A percentile compares a stretch with the other conserved stretches of the same genome.
Evolutionary conservation across 2,329 filamentous ascomycete genomes (phyloP).

Genomic region (Aspergillus arachidicola): DNA sequence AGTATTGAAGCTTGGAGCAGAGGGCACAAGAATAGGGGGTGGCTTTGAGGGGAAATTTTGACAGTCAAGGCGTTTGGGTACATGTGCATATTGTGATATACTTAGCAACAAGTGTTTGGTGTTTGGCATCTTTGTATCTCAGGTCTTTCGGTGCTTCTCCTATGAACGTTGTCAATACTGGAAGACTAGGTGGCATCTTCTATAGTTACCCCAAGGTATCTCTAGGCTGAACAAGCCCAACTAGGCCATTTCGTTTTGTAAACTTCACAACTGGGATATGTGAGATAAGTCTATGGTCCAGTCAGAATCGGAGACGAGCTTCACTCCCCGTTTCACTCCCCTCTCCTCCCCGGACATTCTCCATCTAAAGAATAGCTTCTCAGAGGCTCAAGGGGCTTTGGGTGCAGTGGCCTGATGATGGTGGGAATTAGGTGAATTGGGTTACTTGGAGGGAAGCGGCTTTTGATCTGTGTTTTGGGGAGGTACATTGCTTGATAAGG

Average conservation of each 20-base stretch:
- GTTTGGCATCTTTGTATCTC: conserved; percentile 1
- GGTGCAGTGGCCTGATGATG: too few relatives aligned
- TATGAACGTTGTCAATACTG: not conserved
- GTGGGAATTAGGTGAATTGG: too few relatives aligned
- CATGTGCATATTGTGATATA: conserved; percentile 6
- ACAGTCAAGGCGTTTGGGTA: conserved; percentile 12
- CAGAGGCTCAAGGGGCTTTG: too few relatives aligned
- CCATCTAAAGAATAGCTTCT: too few relatives aligned
- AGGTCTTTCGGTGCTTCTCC: not conserved
- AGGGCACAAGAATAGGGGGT: not conserved
- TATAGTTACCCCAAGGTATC: not conserved
- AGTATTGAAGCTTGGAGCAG: not conserved
- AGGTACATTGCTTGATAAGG: too few relatives aligned
- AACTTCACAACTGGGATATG: too few relatives aligned
- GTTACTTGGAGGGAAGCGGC: too few relatives aligned
- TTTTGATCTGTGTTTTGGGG: too few relatives aligned
- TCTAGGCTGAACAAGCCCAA: not conserved
- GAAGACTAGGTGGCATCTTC: not conserved
- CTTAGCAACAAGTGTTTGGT: conserved; percentile 5
- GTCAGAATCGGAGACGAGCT: too few relatives aligned
- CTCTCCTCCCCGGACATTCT: too few relatives aligned
- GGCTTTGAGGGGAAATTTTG: not conserved
- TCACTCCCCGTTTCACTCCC: too few relatives aligned
- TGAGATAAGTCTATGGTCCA: too few relatives aligned
- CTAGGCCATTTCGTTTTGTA: not conserved